Conservation (phyloP, 371 early-diverging fungal genomes). For the Paraphysoderma sedebokerense region DNA sequence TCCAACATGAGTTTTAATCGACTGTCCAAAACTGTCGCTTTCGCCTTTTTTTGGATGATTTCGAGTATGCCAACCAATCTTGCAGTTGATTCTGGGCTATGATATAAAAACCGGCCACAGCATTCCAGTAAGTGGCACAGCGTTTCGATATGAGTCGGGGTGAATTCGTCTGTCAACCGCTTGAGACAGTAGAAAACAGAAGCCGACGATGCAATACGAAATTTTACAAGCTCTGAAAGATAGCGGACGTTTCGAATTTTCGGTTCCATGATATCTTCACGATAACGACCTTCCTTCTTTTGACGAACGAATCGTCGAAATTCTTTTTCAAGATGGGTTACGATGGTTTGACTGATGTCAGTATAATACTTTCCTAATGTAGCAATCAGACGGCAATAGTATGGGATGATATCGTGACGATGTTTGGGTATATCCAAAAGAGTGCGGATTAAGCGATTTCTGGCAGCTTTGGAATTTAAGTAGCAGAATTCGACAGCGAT, state of each 20-base stretch:
- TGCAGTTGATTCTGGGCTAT: constrained; percentile 47
- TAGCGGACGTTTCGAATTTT: constrained; percentile 53
- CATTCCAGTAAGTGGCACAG: constrained; percentile 67
- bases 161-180: constrained; percentile 63
- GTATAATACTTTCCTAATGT: constrained; percentile 68
- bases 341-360: constrained; percentile 53
- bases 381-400: constrained; percentile 77
- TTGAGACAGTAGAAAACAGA: constrained; percentile 68
- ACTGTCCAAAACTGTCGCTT: constrained; percentile 39
- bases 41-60: constrained; percentile 7
- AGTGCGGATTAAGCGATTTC: constrained; percentile 42
- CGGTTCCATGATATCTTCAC: constrained; percentile 34
- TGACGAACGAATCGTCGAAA: constrained; percentile 44
- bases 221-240: constrained; percentile 82
- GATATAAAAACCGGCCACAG: constrained; percentile 74
- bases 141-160: constrained; percentile 63
- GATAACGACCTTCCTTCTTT: constrained; percentile 44
- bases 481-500: constrained; percentile 86
- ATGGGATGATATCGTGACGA: constrained; percentile 73
- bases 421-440: constrained; percentile 61
- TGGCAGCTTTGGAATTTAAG: constrained; percentile 57
- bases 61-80: constrained; percentile 41
- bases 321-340: constrained; percentile 47
- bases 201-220: constrained; percentile 61
- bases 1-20: constrained; percentile 75